These are phyloP conservation scores for Aspergillus carbonarius DNA, from an alignment of 2,329 filamentous ascomycete genomes.

Conservation along the genomic window DNA sequence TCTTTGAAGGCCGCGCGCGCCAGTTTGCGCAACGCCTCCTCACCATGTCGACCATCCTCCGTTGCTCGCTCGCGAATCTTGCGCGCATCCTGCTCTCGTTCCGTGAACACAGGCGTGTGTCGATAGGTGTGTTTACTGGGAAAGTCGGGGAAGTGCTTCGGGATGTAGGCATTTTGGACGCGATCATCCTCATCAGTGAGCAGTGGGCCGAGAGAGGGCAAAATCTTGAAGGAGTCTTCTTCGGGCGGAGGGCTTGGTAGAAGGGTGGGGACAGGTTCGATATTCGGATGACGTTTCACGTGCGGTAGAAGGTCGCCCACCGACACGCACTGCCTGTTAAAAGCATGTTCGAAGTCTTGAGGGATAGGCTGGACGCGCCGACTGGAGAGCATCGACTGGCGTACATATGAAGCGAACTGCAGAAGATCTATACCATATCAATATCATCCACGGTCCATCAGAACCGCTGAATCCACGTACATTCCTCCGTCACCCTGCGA, in stretches of 20 bases:
- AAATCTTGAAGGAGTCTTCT: conserved; percentile 33
- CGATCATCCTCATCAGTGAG: conserved; percentile 50
- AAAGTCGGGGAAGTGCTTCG: conserved; percentile 60
- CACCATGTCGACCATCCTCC: conserved; percentile 64
- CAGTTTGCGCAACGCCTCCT: conserved; percentile 64
- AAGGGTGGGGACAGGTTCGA: conserved; percentile 26
- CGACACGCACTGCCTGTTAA: conserved; percentile 31
- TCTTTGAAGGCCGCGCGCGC: conserved; percentile 50
- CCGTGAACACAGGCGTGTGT: conserved; percentile 58
- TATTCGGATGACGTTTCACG: conserved; percentile 29
- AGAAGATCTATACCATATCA: conserved; percentile 49
- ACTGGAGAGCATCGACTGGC: conserved; percentile 57
- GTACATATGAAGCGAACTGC: conserved; percentile 54
- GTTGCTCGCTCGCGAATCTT: conserved; percentile 63
- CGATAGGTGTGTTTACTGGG: conserved; percentile 66
- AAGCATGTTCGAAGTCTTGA: conserved; percentile 57
- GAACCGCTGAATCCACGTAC: conserved; percentile 41
- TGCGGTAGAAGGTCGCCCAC: conserved; percentile 36
- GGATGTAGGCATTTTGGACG: conserved; percentile 54
- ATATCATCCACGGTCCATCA: neutral
- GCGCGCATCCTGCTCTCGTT: conserved; percentile 60
- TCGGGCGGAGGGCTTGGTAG: conserved; percentile 43
- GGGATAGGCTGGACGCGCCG: conserved; percentile 58
- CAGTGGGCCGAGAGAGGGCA: conserved; percentile 52
- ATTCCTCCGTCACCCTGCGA: conserved; percentile 57